Evolutionary conservation across 768 basidiomycete genomes (phyloP).

Genomic region (Tylopilus vinaceipallidus): DNA sequence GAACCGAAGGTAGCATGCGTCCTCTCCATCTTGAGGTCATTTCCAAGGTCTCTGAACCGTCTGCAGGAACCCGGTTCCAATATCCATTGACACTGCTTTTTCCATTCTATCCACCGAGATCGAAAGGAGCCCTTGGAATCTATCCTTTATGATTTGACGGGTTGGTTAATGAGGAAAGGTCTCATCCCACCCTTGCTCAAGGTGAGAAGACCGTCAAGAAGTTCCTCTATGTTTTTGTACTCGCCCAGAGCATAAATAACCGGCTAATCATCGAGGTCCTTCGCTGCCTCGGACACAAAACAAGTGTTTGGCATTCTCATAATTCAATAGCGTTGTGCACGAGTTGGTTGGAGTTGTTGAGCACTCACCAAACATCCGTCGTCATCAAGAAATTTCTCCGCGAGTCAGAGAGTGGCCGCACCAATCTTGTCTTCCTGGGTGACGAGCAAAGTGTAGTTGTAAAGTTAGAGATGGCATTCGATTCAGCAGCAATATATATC

Average conservation of each 20-base stretch:
- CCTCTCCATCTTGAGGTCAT: slow-evolving; percentile 8
- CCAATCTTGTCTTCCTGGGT: slow-evolving; percentile 5
- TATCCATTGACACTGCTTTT: slow-evolving; percentile 4
- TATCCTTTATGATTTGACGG: slow-evolving; percentile 9
- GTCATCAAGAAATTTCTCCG: slow-evolving; percentile 6
- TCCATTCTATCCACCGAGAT: slow-evolving; percentile 13
- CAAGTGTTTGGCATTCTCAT: not conserved
- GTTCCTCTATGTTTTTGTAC: slow-evolving; percentile 6
- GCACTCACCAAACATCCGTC: slow-evolving; percentile 8
- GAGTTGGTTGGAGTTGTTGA: not conserved
- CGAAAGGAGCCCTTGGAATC: not conserved
- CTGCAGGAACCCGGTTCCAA: slow-evolving; percentile 11
- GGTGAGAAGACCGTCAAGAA: slow-evolving; percentile 10
- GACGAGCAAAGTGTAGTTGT: not conserved
- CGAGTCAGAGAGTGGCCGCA: slow-evolving; percentile 4
- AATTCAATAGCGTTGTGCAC: not conserved
- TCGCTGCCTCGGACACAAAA: not conserved
- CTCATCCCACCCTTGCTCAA: slow-evolving; percentile 1
- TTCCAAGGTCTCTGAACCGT: slow-evolving; percentile 5
- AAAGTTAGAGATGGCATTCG: not conserved
- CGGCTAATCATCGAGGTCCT: not conserved
- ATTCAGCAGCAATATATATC: slow-evolving; percentile 6
- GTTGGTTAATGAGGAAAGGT: slow-evolving; percentile 18
- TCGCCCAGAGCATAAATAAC: slow-evolving; percentile 24
- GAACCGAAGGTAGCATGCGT: no score